Conservation (phyloP, 2,329 filamentous ascomycete genomes). For the Botrytis paeoniae region DNA sequence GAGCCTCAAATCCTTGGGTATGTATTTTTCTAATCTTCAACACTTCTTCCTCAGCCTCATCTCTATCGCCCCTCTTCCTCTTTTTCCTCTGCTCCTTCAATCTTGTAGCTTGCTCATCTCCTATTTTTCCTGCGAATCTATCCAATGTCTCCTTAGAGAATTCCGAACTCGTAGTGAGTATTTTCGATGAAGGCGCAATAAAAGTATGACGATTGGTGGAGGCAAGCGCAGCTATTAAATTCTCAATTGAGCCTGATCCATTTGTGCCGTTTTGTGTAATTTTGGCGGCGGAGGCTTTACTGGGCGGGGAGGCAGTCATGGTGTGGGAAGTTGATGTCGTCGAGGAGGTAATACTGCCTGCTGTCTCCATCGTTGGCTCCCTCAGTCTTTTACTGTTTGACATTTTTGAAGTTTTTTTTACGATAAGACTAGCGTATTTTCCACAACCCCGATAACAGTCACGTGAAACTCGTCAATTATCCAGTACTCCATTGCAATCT, state of each 20-base stretch:
- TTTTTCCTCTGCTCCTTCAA: constrained; percentile 70
- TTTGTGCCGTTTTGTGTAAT: constrained; percentile 31
- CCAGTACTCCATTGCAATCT: neutral
- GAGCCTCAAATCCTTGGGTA: constrained; percentile 79
- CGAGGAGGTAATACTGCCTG: constrained; percentile 53
- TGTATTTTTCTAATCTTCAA: constrained; percentile 81
- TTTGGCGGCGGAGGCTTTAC: constrained; percentile 38
- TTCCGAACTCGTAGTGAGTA: constrained; percentile 67
- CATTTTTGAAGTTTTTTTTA: constrained; percentile 22
- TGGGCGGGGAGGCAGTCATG: constrained; percentile 49
- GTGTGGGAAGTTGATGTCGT: constrained; percentile 64
- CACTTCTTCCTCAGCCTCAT: constrained; percentile 47
- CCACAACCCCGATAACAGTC: constrained; percentile 15
- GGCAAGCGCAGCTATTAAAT: constrained; percentile 31
- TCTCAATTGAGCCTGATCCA: constrained; percentile 26
- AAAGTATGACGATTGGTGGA: constrained; percentile 49
- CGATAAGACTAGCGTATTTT: constrained; percentile 19
- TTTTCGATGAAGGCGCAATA: constrained; percentile 65
- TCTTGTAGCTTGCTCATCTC: constrained; percentile 67
- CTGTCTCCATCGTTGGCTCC: constrained; percentile 31
- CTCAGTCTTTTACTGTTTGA: constrained; percentile 10
- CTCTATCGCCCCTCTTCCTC: constrained; percentile 63
- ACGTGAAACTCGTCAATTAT: constrained; percentile 10
- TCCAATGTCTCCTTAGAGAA: constrained; percentile 81
- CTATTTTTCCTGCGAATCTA: constrained; percentile 69